A percentile compares a stretch with the other conserved stretches of the same genome.
Conservation (phyloP, 2,329 filamentous ascomycete species). For the Chrysosporium queenslandicum region DNA sequence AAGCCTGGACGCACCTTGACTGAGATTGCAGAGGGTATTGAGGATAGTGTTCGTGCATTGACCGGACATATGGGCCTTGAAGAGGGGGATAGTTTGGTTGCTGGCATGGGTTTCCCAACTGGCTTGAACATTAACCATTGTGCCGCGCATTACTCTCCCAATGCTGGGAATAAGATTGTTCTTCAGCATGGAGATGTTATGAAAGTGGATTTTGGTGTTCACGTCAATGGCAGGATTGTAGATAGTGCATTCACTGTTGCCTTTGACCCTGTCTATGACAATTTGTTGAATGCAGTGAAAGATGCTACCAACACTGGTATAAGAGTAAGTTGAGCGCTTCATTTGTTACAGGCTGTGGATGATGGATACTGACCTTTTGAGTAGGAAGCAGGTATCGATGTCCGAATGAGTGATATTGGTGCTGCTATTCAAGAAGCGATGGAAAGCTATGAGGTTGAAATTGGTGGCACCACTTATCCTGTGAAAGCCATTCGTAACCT, state of each 20-base stretch:
- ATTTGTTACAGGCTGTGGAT: background rate
- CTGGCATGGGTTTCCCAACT: conserved; percentile 78
- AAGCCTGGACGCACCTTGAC: conserved; percentile 71
- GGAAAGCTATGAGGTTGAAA: conserved; percentile 85
- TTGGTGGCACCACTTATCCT: conserved; percentile 66
- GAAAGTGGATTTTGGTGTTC: conserved; percentile 64
- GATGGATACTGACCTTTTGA: conserved; percentile 13
- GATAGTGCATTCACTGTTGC: conserved; percentile 62
- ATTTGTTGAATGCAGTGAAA: conserved; percentile 55
- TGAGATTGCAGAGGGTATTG: conserved; percentile 78
- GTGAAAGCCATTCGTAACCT: conserved; percentile 80
- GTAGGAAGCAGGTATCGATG: conserved; percentile 81
- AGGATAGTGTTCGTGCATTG: conserved; percentile 66
- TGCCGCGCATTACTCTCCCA: conserved; percentile 78
- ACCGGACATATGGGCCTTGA: conserved; percentile 66
- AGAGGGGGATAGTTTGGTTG: conserved; percentile 67
- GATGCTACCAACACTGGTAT: conserved; percentile 66
- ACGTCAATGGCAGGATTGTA: conserved; percentile 60
- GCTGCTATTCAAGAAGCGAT: conserved; percentile 78
- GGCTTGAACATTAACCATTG: conserved; percentile 76
- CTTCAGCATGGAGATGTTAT: conserved; percentile 58
- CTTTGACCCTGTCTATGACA: conserved; percentile 59
- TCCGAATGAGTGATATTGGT: conserved; percentile 75
- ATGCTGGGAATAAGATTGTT: conserved; percentile 70
- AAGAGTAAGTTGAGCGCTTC: conserved; percentile 36